phyloP scores from a whole-genome alignment of 1,284 basidiomycete species.

The Leccinum pachyderme region DNA sequence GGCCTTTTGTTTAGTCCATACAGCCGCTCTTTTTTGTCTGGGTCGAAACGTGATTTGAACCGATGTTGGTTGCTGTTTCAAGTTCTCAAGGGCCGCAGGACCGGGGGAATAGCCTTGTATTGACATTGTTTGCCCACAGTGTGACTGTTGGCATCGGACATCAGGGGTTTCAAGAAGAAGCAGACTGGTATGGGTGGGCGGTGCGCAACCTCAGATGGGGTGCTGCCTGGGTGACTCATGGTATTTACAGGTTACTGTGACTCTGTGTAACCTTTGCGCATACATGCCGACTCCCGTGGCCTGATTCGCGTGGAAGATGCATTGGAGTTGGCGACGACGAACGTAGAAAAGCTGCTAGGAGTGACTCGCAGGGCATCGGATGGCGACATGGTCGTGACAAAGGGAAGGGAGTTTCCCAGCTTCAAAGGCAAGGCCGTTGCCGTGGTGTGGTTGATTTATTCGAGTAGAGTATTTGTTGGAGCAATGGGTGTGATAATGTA shows the following conservation, averaged over 20 bases:
- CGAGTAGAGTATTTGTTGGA: too few species aligned
- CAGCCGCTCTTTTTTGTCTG: too few species aligned
- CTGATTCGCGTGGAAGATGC: constrained; percentile 25
- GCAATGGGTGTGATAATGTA: too few species aligned
- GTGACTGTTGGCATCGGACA: constrained; percentile 74
- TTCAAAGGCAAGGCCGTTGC: constrained; percentile 50
- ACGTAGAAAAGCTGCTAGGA: constrained; percentile 57
- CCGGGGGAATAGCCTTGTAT: constrained; percentile 62
- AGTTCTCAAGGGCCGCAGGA: constrained; percentile 74
- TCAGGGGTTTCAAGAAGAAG: constrained; percentile 31
- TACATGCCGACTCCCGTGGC: constrained; percentile 17
- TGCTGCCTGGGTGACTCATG: constrained; percentile 20
- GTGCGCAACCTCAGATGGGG: constrained; percentile 65
- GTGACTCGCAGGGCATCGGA: constrained; percentile 30
- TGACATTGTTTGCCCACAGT: constrained; percentile 59
- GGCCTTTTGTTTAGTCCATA: constrained; percentile 53
- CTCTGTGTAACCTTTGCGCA: background rate
- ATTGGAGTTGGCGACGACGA: constrained; percentile 22
- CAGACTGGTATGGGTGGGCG: constrained; percentile 42
- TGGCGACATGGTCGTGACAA: constrained; percentile 53
- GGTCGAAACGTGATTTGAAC: too few species aligned
- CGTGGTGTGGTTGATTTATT: constrained; percentile 33
- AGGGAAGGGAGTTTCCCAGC: constrained; percentile 39
- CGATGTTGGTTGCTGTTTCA: constrained; percentile 34
- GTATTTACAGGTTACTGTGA: too few species aligned